Percentiles rank a stretch among this genome's conserved stretches.
These are phyloP conservation scores for Venturia effusa DNA, from an alignment of 2,329 filamentous ascomycete genomes.

Conservation along the genomic window DNA sequence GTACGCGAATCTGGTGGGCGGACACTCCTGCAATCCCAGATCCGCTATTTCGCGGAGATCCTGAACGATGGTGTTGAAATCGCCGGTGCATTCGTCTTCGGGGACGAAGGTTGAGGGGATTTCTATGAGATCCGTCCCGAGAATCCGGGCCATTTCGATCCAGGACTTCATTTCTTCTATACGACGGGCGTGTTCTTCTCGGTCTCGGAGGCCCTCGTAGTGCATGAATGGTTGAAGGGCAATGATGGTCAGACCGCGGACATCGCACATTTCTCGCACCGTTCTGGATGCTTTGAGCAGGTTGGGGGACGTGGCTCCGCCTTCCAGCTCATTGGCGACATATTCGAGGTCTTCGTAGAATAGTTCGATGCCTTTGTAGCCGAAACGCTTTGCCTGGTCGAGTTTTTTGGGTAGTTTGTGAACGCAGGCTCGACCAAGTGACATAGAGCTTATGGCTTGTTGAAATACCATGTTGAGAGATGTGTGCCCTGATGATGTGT, in stretches of 20 bases:
- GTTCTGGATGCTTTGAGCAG: constrained; percentile 48
- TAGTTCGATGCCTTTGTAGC: constrained; percentile 60
- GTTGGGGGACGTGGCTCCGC: constrained; percentile 31
- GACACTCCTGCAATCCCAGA: constrained; percentile 46
- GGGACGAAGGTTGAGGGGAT: constrained; percentile 63
- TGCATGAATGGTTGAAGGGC: constrained; percentile 68
- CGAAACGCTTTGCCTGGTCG: constrained; percentile 52
- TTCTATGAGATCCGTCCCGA: constrained; percentile 62
- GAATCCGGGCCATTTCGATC: constrained; percentile 53
- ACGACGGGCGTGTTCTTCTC: constrained; percentile 43
- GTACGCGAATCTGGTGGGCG: constrained; percentile 57
- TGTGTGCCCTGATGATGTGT: not conserved
- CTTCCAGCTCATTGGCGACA: constrained; percentile 39
- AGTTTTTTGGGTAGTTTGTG: constrained; percentile 59
- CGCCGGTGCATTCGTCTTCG: constrained; percentile 37
- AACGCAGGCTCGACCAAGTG: constrained; percentile 60
- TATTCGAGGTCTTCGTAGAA: constrained; percentile 68
- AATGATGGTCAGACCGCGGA: constrained; percentile 47
- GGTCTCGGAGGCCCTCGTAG: constrained; percentile 63
- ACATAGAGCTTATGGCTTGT: constrained; percentile 66
- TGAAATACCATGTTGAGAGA: constrained; percentile 37
- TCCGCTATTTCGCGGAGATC: constrained; percentile 59
- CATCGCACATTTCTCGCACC: constrained; percentile 47
- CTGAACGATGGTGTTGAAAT: constrained; percentile 44
- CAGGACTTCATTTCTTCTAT: constrained; percentile 57